Evolutionary conservation across 73 alveolate genomes (phyloP), one percentile per base, ranked within the genome.

Genomic region (Paramecium sonneborni): DNA sequence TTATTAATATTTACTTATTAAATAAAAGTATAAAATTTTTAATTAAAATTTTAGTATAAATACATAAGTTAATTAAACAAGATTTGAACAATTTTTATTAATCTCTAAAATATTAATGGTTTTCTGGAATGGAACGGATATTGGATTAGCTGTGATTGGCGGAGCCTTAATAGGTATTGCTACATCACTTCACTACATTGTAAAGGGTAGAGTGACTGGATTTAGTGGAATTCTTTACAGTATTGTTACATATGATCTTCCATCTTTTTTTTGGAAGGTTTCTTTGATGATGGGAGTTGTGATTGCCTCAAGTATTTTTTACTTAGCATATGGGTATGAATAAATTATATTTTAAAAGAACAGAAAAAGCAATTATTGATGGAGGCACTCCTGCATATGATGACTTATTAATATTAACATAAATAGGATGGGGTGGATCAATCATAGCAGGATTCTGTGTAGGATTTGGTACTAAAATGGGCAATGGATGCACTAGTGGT

Each of bases 401-500:
- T 79, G 68, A 74, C 58, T 57, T 89, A 37, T 94, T 90, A 70
- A 74, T 58, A 39, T 85, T 93, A 18, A 92, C 94, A 0, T 94
- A 85, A 44, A 76, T 95, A 15, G 93, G 96, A 62, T 46, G 93
- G 43, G 82, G 79, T 32, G 98, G 98, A 39, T 93, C 96, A 86
- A 39, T 92, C 21, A 37, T 97, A 20, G 97, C 98, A 9, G 99
- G 99, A 30, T 85, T 98, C 69, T 86, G 97, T 43, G 99, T 98
- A 9, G 99, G 99, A 24, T 79, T 96, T 14, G 99, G 99, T 39
- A 95, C 99, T 14, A 97, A 95, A 85, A 57, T 97, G 95, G 99
- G 99, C 21, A 97, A 97, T 76, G 99, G 99, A 11, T 98, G 99
- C 86, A 97, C 99, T 1, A 94, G 98, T 44, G 99, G 99, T 2